Conservation (phyloP, 1,284 basidiomycete species). For the Rhizopogon parksii region DNA sequence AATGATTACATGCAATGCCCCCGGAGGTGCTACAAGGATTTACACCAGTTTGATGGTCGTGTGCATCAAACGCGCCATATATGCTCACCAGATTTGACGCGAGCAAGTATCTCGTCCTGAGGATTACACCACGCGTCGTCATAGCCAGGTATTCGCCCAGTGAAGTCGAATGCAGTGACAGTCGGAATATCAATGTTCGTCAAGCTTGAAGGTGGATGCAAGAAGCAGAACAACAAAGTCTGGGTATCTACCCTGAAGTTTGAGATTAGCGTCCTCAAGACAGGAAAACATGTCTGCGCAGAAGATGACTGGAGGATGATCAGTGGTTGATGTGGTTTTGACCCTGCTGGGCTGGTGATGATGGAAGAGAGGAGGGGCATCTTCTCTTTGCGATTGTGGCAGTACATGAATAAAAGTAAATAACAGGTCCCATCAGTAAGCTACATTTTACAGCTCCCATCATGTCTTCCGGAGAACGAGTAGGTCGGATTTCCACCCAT, state of each 20-base stretch:
- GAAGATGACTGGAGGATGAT: conserved; percentile 60
- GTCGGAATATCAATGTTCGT: conserved; percentile 16
- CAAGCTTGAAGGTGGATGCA: conserved; percentile 48
- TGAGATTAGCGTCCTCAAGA: conserved; percentile 41
- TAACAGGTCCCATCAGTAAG: not conserved
- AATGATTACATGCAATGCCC: conserved; percentile 49
- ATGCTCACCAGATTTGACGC: conserved; percentile 41
- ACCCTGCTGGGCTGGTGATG: conserved; percentile 22
- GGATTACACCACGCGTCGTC: conserved; percentile 28
- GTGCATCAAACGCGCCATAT: conserved; percentile 1
- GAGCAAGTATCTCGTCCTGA: conserved; percentile 34
- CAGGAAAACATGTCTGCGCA: conserved; percentile 54
- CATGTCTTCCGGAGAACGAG: conserved; percentile 18
- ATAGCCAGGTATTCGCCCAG: conserved; percentile 51
- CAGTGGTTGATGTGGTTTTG: conserved; percentile 38
- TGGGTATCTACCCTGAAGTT: conserved; percentile 22
- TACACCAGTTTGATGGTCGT: conserved; percentile 8
- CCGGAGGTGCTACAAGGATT: conserved; percentile 29
- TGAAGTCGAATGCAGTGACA: conserved; percentile 46
- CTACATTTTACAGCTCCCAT: conserved; percentile 14
- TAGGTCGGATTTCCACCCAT: conserved; percentile 43
- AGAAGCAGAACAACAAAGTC: conserved; percentile 51
- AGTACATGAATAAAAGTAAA: too few relatives aligned
- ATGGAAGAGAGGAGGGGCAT: conserved; percentile 35
- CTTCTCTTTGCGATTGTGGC: not conserved